These are phyloP conservation scores for Eutrema yunnanense DNA, from an alignment of 345 rosid species.

Conservation along the genomic window DNA sequence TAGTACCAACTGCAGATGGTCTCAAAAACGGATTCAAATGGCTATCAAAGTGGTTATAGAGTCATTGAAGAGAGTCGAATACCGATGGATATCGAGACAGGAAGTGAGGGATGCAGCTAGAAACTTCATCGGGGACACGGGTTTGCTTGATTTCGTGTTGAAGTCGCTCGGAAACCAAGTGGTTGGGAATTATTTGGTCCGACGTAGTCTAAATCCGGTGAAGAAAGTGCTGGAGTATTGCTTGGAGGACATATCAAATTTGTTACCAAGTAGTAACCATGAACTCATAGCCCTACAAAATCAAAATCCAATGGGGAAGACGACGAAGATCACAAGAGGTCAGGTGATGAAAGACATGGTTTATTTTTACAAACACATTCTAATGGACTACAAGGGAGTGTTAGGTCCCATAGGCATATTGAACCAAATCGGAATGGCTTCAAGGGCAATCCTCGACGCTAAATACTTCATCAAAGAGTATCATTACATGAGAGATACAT, in stretches of 20 bases:
- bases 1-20: conserved; percentile 68
- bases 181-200: conserved; percentile 81
- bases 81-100: conserved; percentile 82
- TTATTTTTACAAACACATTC: conserved; percentile 43
- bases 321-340: conserved; percentile 44
- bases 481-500: conserved; percentile 15
- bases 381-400: conserved; percentile 50
- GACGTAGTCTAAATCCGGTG: conserved; percentile 84
- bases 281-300: conserved; percentile 28
- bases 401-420: conserved; percentile 31
- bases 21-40: conserved; percentile 78
- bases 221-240: conserved; percentile 85
- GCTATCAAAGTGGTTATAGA: conserved; percentile 81
- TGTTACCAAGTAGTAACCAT: conserved; percentile 39
- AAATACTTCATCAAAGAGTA: conserved; percentile 70
- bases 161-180: conserved; percentile 89
- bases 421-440: conserved; percentile 46
- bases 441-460: conserved; percentile 67
- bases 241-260: conserved; percentile 62
- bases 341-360: conserved; percentile 66
- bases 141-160: conserved; percentile 78
- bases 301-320: conserved; percentile 38
- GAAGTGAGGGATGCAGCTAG: conserved; percentile 93
- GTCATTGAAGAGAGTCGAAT: conserved; percentile 51
- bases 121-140: conserved; percentile 84